phyloP scores from a whole-genome alignment of 257 asterid genomes.

The Scutellaria baicalensis region DNA sequence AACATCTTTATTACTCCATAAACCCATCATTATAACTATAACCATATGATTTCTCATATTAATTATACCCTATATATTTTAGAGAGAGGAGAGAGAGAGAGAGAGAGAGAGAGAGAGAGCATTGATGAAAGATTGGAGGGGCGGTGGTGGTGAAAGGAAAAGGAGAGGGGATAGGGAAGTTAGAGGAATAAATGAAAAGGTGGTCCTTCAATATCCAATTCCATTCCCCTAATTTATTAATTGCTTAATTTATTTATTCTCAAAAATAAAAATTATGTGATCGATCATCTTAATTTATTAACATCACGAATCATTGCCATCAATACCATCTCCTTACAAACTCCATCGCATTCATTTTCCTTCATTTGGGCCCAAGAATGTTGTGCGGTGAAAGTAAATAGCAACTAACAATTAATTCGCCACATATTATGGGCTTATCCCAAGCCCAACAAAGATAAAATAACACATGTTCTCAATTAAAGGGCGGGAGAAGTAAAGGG shows the following conservation, averaged over 20 bases:
- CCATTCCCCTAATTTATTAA: conserved; percentile 4
- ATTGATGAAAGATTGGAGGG: neutral
- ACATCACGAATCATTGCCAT: neutral
- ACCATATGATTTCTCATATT: too few species aligned
- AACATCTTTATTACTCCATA: too few species aligned
- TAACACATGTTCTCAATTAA: too few species aligned
- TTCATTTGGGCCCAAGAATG: neutral
- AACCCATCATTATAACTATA: too few species aligned
- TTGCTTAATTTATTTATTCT: too few species aligned
- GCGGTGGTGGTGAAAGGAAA: conserved; percentile 13
- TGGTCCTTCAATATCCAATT: conserved; percentile 14
- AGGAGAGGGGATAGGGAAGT: conserved; percentile 8
- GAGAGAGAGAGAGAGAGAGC: neutral
- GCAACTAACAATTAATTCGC: neutral
- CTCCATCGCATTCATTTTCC: conserved; percentile 6
- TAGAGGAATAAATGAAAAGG: conserved; percentile 5
- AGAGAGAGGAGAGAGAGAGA: neutral
- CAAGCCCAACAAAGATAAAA: neutral
- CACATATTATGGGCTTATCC: neutral
- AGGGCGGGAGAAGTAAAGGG: conserved; percentile 46
- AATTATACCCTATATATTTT: too few species aligned
- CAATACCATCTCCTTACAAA: neutral
- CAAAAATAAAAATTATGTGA: too few species aligned
- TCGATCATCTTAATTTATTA: too few species aligned
- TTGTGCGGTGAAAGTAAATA: neutral